Conservation (phyloP, 2,329 filamentous ascomycete species). For the Truncatella angustata region DNA sequence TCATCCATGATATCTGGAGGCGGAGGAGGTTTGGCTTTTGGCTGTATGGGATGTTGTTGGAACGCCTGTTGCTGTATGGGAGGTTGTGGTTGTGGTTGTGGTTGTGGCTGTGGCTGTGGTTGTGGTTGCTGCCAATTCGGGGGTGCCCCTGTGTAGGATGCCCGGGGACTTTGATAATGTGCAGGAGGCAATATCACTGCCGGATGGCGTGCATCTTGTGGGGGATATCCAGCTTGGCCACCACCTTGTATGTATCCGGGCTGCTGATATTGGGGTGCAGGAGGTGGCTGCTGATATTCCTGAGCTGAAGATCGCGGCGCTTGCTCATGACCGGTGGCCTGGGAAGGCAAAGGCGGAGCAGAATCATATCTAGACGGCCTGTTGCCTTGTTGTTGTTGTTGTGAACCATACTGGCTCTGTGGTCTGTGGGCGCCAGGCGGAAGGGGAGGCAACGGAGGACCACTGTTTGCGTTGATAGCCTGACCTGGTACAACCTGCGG, state of each 20-base stretch:
- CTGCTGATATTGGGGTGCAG: slow-evolving; percentile 20
- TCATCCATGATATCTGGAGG: slow-evolving; percentile 57
- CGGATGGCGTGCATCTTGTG: slow-evolving; percentile 18
- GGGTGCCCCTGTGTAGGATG: slow-evolving; percentile 17
- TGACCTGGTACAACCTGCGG: slow-evolving; percentile 31
- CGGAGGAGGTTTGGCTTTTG: slow-evolving; percentile 38
- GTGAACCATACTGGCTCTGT: slow-evolving; percentile 21
- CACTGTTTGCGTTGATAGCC: slow-evolving; percentile 22
- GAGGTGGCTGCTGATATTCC: slow-evolving; percentile 18
- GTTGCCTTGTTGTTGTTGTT: slow-evolving; percentile 19
- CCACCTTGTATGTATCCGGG: slow-evolving; percentile 19
- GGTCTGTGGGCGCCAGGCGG: slow-evolving; percentile 29
- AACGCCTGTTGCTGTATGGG: slow-evolving; percentile 10
- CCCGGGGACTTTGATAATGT: slow-evolving; percentile 13
- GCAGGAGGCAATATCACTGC: slow-evolving; percentile 16
- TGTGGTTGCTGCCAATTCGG: slow-evolving; percentile 26
- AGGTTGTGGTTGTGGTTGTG: slow-evolving; percentile 17
- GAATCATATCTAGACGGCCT: slow-evolving; percentile 31
- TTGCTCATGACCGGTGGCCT: slow-evolving; percentile 23
- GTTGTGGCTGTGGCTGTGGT: slow-evolving; percentile 15
- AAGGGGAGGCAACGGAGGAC: slow-evolving; percentile 32
- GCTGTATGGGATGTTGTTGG: slow-evolving; percentile 29
- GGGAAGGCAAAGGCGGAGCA: slow-evolving; percentile 30
- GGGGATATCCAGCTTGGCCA: slow-evolving; percentile 18
- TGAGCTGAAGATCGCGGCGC: slow-evolving; percentile 18